These are phyloP conservation scores for Carpediemonas membranifera DNA, from an alignment of 78 protist species.

Conservation along the genomic window DNA sequence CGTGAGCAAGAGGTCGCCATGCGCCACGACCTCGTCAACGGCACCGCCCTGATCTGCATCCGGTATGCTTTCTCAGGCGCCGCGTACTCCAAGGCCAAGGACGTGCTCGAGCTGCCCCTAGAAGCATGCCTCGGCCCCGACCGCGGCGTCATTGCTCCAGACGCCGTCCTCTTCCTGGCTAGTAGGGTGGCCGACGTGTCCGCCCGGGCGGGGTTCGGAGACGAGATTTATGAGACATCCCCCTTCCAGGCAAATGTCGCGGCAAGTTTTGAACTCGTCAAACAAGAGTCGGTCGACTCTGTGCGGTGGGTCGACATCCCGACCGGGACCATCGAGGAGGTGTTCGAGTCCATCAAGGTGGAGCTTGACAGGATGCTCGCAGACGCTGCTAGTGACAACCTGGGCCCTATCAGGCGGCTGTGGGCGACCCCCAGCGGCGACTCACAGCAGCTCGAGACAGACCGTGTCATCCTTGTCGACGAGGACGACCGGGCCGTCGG, in stretches of 20 bases:
- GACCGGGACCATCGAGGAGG: no score
- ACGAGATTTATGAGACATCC: conserved; percentile 9
- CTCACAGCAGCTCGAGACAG: no score
- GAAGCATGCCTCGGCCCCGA: conserved; percentile 2
- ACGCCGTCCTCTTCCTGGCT: background rate
- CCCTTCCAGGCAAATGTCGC: background rate
- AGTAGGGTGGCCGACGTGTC: background rate
- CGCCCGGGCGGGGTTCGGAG: conserved; percentile 5
- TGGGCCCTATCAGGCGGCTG: no score
- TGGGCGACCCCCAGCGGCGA: no score
- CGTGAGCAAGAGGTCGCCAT: background rate
- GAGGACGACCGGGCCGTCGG: conserved; percentile 50
- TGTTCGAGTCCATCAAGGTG: no score
- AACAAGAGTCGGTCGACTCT: no score
- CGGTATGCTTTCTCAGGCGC: background rate
- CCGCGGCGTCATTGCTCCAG: conserved; percentile 7
- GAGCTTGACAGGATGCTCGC: no score
- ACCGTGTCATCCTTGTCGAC: conserved; percentile 54
- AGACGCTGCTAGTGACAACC: no score
- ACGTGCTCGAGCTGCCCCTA: no score
- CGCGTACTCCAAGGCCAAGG: background rate
- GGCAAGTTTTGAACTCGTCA: no score
- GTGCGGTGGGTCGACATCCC: no score
- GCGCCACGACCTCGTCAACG: background rate
- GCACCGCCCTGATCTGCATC: background rate